A percentile compares a stretch with the other conserved stretches of the same genome.
Conservation (phyloP, 495 filamentous ascomycete genomes). For the Cercophora sp. region DNA sequence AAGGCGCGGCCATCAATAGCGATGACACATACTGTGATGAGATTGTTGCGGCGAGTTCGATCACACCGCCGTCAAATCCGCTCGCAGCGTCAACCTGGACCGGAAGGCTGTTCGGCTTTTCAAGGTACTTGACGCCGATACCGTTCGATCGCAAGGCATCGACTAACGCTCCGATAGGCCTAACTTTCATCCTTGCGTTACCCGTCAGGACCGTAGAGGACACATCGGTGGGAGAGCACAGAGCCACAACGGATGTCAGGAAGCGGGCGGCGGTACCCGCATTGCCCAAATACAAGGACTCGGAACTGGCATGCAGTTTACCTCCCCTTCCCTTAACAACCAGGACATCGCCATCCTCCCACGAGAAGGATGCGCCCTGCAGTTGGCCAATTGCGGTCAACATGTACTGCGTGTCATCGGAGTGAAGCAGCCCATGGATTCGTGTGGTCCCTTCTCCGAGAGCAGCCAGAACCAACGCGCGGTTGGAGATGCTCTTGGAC, state of each 20-base stretch:
- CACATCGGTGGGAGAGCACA: constrained; percentile 62
- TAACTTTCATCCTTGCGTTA: constrained; percentile 93
- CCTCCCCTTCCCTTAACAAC: constrained; percentile 90
- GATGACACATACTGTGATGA: constrained; percentile 98
- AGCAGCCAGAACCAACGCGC: constrained; percentile 87
- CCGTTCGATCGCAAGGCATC: constrained; percentile 85
- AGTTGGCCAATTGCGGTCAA: constrained; percentile 78
- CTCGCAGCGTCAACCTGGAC: constrained; percentile 75
- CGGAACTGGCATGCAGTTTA: constrained; percentile 66
- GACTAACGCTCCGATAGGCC: constrained; percentile 91
- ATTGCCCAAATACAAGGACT: constrained; percentile 89
- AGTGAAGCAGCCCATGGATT: constrained; percentile 88
- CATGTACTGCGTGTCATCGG: constrained; percentile 97
- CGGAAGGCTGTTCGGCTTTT: constrained; percentile 74
- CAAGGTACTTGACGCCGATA: constrained; percentile 75
- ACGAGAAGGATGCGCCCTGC: constrained; percentile 85
- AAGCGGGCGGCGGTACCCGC: constrained; percentile 95
- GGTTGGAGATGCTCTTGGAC: constrained; percentile 97
- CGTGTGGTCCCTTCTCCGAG: constrained; percentile 83
- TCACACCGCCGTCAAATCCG: constrained; percentile 86
- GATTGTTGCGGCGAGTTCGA: constrained; percentile 87
- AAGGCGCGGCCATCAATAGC: constrained; percentile 93
- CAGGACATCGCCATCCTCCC: constrained; percentile 90
- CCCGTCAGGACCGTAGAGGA: constrained; percentile 80
- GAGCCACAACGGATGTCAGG: constrained; percentile 84